These are phyloP conservation scores for Linaria vulgaris DNA, from an alignment of 257 asterid species.

Conservation along the genomic window DNA sequence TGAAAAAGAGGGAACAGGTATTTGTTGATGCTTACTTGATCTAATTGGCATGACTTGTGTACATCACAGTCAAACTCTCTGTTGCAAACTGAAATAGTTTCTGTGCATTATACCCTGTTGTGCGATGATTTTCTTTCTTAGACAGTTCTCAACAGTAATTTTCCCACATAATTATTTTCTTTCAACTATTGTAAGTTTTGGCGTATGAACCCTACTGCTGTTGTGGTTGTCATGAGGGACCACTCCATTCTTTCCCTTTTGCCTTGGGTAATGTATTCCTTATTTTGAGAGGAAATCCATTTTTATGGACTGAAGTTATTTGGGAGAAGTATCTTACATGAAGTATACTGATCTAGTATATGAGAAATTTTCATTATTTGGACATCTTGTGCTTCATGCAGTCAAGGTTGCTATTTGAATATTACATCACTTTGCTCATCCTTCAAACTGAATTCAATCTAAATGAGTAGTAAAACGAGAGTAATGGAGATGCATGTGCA, in stretches of 20 bases:
- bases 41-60: conserved; percentile 16
- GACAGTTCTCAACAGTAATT: not conserved
- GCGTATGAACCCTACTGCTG: not conserved
- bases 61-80: not conserved
- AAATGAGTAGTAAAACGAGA: not conserved
- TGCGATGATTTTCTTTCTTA: not conserved
- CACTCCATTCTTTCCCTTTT: not conserved
- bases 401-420: not conserved
- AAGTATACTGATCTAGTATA: not conserved
- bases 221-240: not conserved
- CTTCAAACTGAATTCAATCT: not conserved
- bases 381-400: not conserved
- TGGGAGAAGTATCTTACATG: not conserved
- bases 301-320: no score
- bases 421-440: not conserved
- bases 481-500: not conserved
- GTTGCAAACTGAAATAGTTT: conserved; percentile 12
- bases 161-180: not conserved
- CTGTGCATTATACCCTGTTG: conserved; percentile 1
- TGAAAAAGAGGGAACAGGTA: conserved; percentile 91
- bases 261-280: not conserved
- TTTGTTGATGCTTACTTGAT: conserved; percentile 1
- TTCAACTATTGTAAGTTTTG: not conserved
- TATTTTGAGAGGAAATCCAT: no score
- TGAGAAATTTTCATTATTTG: not conserved